Evolutionary conservation across 441 rosid genomes (phyloP).

Genomic region (Mallotus japonicus): DNA sequence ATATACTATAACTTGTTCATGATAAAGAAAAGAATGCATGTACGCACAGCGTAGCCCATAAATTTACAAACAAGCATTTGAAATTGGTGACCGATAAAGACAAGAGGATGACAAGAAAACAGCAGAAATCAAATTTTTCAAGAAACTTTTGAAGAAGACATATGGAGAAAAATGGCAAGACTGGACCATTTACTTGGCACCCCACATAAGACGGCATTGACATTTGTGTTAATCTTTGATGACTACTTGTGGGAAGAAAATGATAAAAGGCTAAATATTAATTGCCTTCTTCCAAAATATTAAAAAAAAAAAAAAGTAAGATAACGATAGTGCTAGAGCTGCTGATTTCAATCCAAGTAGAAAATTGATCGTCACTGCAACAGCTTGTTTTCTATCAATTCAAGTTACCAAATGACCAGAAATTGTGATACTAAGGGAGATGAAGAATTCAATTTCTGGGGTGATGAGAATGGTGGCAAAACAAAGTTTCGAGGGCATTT

Average conservation of each 20-base stretch:
- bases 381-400: conserved; percentile 14
- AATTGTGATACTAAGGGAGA: conserved; percentile 15
- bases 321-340: not conserved
- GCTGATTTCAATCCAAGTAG: too few species aligned
- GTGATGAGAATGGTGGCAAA: conserved; percentile 1
- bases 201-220: conserved; percentile 37
- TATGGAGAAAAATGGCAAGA: conserved; percentile 18
- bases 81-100: not conserved
- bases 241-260: not conserved
- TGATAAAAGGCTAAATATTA: not conserved
- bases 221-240: conserved; percentile 2
- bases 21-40: too few species aligned
- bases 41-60: too few species aligned
- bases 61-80: too few species aligned
- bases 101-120: not conserved
- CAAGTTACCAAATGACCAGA: not conserved
- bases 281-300: not conserved
- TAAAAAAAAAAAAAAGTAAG: too few species aligned
- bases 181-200: not conserved
- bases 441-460: conserved; percentile 38
- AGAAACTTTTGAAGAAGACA: conserved; percentile 16
- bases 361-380: not conserved
- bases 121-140: not conserved
- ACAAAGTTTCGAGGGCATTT: conserved; percentile 12
- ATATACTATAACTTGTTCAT: not conserved